Conservation (phyloP, 169 alveolate species). For the Plasmodium knowlesi region DNA sequence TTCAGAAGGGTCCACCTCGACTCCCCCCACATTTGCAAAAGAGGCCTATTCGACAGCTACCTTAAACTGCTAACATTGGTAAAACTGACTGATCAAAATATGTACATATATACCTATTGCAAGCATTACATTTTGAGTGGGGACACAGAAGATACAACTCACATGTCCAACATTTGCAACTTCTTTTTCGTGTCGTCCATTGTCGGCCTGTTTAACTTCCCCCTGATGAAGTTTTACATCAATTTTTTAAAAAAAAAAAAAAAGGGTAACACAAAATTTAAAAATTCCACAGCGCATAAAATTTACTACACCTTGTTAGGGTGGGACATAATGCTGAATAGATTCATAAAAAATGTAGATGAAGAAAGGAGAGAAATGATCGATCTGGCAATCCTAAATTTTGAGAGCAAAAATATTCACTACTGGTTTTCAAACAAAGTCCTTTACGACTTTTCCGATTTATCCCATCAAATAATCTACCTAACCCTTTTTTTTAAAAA, state of each 20-base stretch:
- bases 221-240: slow-evolving; percentile 6
- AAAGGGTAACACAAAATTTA: neutral
- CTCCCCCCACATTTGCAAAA: neutral
- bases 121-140: slow-evolving; percentile 30
- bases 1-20: neutral
- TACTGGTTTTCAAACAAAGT: neutral
- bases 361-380: neutral
- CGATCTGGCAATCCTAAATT: slow-evolving; percentile 12
- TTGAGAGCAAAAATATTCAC: slow-evolving; percentile 15
- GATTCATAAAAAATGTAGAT: neutral
- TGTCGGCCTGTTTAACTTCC: slow-evolving; percentile 41
- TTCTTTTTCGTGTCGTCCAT: slow-evolving; percentile 52
- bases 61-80: slow-evolving; percentile 54
- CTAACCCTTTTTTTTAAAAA: slow-evolving; percentile 19
- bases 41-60: neutral
- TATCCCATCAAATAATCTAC: neutral
- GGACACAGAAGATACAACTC: too few relatives aligned
- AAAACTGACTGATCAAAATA: neutral
- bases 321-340: slow-evolving; percentile 32
- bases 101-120: slow-evolving; percentile 30
- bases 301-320: slow-evolving; percentile 65
- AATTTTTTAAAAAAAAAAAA: slow-evolving; percentile 25
- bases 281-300: slow-evolving; percentile 15
- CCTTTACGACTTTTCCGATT: neutral
- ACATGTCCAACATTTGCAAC: slow-evolving; percentile 6